phyloP scores from a whole-genome alignment of 345 rosid genomes.

The Odontarrhena argentea region DNA sequence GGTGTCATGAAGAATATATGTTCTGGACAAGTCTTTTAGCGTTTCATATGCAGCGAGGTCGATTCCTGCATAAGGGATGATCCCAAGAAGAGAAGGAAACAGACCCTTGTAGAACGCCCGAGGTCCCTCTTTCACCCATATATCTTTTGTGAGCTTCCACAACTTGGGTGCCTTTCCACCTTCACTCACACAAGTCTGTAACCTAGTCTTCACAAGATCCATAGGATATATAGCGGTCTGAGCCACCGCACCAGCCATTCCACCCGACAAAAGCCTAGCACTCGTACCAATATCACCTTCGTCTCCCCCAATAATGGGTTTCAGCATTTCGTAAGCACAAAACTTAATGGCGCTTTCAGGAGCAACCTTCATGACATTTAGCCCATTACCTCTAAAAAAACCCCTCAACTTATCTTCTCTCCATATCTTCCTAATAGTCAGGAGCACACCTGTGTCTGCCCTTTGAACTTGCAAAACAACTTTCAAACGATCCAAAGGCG shows the following conservation, averaged over 20 bases:
- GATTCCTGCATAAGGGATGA: slow-evolving; percentile 94
- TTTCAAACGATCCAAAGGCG: slow-evolving; percentile 91
- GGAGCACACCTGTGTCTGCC: slow-evolving; percentile 52
- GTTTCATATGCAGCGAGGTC: slow-evolving; percentile 96
- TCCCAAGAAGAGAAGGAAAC: slow-evolving; percentile 95
- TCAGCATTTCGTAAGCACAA: slow-evolving; percentile 83
- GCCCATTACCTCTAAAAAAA: slow-evolving; percentile 92
- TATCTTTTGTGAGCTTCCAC: slow-evolving; percentile 70
- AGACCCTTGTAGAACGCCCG: slow-evolving; percentile 96
- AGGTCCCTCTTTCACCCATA: slow-evolving; percentile 91
- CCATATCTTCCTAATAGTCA: slow-evolving; percentile 72
- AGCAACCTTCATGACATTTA: slow-evolving; percentile 93
- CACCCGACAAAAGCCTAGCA: slow-evolving; percentile 92
- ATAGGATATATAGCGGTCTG: slow-evolving; percentile 90
- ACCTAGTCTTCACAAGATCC: slow-evolving; percentile 98
- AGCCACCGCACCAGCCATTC: slow-evolving; percentile 93
- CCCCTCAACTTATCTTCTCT: slow-evolving; percentile 74
- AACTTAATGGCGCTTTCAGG: slow-evolving; percentile 98
- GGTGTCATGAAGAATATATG: slow-evolving; percentile 70
- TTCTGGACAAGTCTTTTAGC: slow-evolving; percentile 83
- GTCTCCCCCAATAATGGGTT: slow-evolving; percentile 62
- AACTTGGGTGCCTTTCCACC: slow-evolving; percentile 73
- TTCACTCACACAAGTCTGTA: slow-evolving; percentile 73
- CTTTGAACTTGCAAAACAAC: slow-evolving; percentile 95
- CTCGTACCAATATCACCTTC: slow-evolving; percentile 67